Evolutionary conservation across 495 filamentous ascomycete genomes (phyloP).

Genomic region (Lindgomyces ingoldianus): DNA sequence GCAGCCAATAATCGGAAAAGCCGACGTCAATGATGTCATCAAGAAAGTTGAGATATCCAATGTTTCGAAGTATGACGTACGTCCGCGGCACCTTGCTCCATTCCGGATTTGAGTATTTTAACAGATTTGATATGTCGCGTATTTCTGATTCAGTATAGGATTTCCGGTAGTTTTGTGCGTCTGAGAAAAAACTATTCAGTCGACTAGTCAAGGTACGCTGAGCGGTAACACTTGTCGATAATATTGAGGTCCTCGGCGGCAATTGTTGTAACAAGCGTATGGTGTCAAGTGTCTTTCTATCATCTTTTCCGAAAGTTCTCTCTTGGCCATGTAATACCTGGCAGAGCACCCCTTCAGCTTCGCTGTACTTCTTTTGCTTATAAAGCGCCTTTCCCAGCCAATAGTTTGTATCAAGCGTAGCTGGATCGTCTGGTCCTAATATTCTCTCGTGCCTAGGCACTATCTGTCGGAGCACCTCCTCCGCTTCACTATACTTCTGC

Average conservation of each 20-base stretch:
- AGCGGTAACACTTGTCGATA: neutral
- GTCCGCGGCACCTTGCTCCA: slow-evolving; percentile 25
- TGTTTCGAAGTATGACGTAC: slow-evolving; percentile 26
- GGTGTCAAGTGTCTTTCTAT: slow-evolving; percentile 12
- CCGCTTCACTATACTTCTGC: neutral
- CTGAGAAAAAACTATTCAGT: neutral
- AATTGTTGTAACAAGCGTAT: slow-evolving; percentile 1
- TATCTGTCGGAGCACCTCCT: no score
- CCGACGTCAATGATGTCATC: slow-evolving; percentile 19
- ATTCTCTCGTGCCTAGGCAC: no score
- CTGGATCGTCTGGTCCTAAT: neutral
- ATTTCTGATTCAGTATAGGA: neutral
- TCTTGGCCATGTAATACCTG: slow-evolving; percentile 7
- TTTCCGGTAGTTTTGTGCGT: neutral
- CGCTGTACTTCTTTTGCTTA: slow-evolving; percentile 5
- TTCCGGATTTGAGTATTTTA: neutral
- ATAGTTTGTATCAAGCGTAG: neutral
- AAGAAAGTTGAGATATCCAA: slow-evolving; percentile 21
- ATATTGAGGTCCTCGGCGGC: neutral
- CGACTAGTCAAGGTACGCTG: neutral
- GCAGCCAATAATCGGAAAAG: slow-evolving; percentile 28
- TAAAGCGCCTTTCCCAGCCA: no score
- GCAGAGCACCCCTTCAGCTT: slow-evolving; percentile 13
- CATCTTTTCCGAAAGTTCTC: slow-evolving; percentile 10
- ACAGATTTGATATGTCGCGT: neutral